Conservation (phyloP, 257 asterid species). For the Verbascum thapsus region DNA sequence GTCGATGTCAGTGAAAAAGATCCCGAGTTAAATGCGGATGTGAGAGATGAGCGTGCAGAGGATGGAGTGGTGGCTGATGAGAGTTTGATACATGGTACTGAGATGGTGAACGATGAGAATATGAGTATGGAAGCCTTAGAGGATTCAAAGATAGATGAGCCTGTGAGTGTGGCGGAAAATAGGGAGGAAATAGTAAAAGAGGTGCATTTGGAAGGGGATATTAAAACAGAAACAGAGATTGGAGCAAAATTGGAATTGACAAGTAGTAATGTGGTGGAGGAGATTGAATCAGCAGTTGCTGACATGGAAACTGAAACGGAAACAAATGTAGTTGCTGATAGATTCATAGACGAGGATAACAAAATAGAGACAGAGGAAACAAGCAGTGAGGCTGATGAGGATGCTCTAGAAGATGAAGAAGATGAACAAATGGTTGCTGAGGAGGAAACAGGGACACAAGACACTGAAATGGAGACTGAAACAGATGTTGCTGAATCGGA, state of each 20-base stretch:
- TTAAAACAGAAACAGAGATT: constrained; percentile 38
- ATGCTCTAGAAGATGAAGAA: constrained; percentile 54
- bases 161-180: constrained; percentile 31
- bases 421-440: no score
- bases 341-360: constrained; percentile 32
- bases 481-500: constrained; percentile 59
- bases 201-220: constrained; percentile 35
- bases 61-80: constrained; percentile 33
- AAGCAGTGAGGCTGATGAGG: constrained; percentile 52
- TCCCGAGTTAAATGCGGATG: constrained; percentile 28
- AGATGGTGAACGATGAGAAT: constrained; percentile 34
- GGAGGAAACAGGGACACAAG: no score
- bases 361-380: constrained; percentile 55
- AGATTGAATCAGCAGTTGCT: constrained; percentile 31
- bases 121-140: constrained; percentile 26
- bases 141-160: constrained; percentile 34
- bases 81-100: constrained; percentile 20
- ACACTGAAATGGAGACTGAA: constrained; percentile 79
- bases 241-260: constrained; percentile 33
- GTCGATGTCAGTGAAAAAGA: constrained; percentile 33
- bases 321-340: constrained; percentile 28
- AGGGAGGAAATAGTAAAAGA: constrained; percentile 34
- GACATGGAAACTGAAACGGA: constrained; percentile 38
- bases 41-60: constrained; percentile 34
- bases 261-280: constrained; percentile 29